A percentile compares a stretch with the other conserved stretches of the same genome.
Evolutionary conservation across 2,329 filamentous ascomycete species (phyloP).

Genomic region (Chaetomium olivaceum): DNA sequence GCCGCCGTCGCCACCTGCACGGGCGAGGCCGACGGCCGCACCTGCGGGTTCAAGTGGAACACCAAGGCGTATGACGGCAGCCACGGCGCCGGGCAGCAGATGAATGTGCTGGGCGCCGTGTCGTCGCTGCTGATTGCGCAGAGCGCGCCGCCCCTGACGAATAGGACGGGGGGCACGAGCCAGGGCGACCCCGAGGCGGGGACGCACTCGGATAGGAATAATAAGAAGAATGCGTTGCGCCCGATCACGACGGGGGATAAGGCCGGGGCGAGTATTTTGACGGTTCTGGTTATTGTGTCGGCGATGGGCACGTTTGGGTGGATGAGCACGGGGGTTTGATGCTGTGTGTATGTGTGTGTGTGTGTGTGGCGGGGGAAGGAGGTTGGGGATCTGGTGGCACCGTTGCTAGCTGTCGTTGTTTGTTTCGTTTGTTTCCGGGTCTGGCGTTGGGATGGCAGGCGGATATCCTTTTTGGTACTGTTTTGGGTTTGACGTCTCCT

Average conservation of each 20-base stretch:
- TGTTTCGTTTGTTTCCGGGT: not conserved
- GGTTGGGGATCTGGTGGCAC: not conserved
- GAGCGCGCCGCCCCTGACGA: conserved; percentile 46
- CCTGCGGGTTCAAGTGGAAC: conserved; percentile 66
- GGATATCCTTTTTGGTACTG: conserved; percentile 4
- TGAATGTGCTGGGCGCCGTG: conserved; percentile 59
- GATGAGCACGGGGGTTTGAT: conserved; percentile 45
- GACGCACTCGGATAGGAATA: conserved; percentile 33
- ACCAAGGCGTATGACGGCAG: conserved; percentile 54
- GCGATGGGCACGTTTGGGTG: conserved; percentile 50
- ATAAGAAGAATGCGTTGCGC: conserved; percentile 34
- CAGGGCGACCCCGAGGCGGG: conserved; percentile 46
- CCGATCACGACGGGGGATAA: conserved; percentile 48
- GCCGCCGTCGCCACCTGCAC: conserved; percentile 65
- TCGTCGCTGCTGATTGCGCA: conserved; percentile 50
- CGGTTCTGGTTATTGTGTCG: conserved; percentile 45
- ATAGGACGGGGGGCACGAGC: conserved; percentile 52
- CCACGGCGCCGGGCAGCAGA: conserved; percentile 58
- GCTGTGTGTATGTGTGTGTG: too few species aligned
- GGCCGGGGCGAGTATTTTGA: conserved; percentile 53
- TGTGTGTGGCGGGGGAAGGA: not conserved
- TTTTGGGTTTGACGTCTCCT: not conserved
- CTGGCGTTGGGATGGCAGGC: not conserved
- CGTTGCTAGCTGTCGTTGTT: not conserved
- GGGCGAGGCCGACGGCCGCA: conserved; percentile 56